These are phyloP conservation scores for Neocallimastix lanati DNA, from an alignment of 192 early-diverging fungal genomes.

Conservation along the genomic window DNA sequence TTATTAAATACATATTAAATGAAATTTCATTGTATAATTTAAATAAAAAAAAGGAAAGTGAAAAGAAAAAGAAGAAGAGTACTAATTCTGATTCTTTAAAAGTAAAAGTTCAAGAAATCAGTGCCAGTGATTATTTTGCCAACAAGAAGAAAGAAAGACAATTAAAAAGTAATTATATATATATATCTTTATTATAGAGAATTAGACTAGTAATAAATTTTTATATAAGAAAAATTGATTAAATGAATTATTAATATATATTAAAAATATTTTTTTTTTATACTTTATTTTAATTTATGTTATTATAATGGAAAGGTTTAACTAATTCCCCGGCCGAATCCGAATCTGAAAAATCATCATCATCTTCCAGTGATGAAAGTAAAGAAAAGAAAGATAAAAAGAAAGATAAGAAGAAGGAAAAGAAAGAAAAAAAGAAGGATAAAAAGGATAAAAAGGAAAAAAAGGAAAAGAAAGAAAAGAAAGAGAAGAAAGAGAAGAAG, in stretches of 20 bases:
- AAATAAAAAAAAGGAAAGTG: slow-evolving; percentile 3
- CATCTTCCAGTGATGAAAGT: background rate
- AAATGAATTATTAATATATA: too few species aligned
- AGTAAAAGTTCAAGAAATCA: slow-evolving; percentile 2
- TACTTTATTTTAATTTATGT: background rate
- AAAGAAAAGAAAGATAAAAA: background rate
- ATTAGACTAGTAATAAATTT: too few species aligned
- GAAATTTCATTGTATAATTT: too few species aligned
- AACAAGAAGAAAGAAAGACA: background rate
- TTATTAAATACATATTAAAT: too few species aligned
- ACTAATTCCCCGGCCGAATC: background rate
- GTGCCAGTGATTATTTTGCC: background rate
- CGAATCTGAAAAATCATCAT: background rate
- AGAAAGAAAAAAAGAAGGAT: background rate
- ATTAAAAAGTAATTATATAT: background rate
- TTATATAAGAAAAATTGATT: too few species aligned
- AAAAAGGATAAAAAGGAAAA: slow-evolving; percentile 1
- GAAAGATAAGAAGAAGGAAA: background rate
- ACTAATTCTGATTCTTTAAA: slow-evolving; percentile 2
- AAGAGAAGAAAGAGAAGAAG: background rate
- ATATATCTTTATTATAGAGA: too few species aligned
- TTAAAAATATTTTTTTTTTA: too few species aligned
- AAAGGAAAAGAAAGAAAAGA: slow-evolving; percentile 11
- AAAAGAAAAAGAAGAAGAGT: slow-evolving; percentile 1
- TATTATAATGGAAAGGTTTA: too few species aligned